A percentile compares a stretch with the other conserved stretches of the same genome.
Conservation (phyloP, 139 green algal species). For the Ettlia oleoabundans region DNA sequence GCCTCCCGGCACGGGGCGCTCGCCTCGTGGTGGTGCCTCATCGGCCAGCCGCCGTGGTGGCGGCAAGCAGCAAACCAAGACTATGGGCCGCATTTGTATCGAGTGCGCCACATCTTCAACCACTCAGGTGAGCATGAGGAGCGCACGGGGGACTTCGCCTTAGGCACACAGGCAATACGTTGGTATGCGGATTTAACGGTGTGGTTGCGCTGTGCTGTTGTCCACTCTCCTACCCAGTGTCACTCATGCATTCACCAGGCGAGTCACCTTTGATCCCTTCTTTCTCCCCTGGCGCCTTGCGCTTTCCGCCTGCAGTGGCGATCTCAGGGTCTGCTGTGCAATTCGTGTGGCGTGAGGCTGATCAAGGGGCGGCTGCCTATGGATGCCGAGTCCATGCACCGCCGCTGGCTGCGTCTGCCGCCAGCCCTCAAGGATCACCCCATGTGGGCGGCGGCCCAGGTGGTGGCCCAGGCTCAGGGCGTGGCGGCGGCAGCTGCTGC, state of each 20-base stretch:
- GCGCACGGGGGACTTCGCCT: neutral
- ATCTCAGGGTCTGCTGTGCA: slow-evolving; percentile 34
- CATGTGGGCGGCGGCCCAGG: slow-evolving; percentile 29
- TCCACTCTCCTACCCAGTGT: too few species aligned
- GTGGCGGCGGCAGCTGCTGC: neutral
- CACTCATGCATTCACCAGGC: too few species aligned
- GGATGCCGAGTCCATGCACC: slow-evolving; percentile 13
- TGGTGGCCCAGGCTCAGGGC: slow-evolving; percentile 12
- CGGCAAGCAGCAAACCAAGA: slow-evolving; percentile 13
- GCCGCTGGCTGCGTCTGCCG: slow-evolving; percentile 23
- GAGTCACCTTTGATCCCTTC: too few species aligned
- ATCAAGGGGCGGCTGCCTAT: slow-evolving; percentile 33
- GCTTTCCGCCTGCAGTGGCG: slow-evolving; percentile 4
- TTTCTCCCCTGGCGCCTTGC: too few species aligned
- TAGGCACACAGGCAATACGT: too few species aligned
- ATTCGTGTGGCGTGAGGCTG: slow-evolving; percentile 22
- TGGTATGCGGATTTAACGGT: too few species aligned
- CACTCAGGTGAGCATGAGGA: neutral
- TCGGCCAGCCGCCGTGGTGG: neutral
- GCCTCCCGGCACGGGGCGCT: neutral
- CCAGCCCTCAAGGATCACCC: slow-evolving; percentile 12
- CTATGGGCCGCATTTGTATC: slow-evolving; percentile 13
- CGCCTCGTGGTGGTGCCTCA: neutral
- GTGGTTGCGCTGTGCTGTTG: too few species aligned
- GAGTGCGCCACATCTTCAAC: slow-evolving; percentile 13